Percentiles rank a stretch among this genome's conserved stretches.
Conservation (phyloP, 768 basidiomycete genomes). For the Suillus clintonianus region DNA sequence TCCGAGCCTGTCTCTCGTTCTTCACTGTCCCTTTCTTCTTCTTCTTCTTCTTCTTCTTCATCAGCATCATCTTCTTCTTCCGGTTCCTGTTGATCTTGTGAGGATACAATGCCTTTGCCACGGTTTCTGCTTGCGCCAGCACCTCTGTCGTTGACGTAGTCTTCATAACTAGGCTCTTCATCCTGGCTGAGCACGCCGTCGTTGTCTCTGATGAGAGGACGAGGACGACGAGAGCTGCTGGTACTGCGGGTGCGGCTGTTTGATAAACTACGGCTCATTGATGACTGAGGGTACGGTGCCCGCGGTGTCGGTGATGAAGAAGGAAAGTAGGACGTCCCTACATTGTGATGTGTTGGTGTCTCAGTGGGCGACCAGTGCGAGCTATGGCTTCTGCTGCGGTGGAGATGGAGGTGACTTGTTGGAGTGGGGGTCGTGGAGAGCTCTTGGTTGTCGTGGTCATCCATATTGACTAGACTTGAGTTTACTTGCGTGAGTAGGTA, state of each 20-base stretch:
- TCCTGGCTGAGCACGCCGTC: constrained; percentile 50
- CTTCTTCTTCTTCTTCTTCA: constrained; percentile 38
- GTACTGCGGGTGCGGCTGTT: constrained; percentile 56
- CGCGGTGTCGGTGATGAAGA: constrained; percentile 48
- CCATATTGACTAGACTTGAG: constrained; percentile 15
- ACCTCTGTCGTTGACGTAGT: constrained; percentile 30
- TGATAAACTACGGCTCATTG: constrained; percentile 51
- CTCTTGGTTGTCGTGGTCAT: constrained; percentile 36
- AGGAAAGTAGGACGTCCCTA: constrained; percentile 69
- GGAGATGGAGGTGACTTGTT: constrained; percentile 29
- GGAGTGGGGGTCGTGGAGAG: constrained; percentile 49
- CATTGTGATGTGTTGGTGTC: constrained; percentile 64
- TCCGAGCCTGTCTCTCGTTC: constrained; percentile 16
- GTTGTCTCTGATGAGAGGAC: constrained; percentile 49
- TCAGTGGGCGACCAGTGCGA: constrained; percentile 62
- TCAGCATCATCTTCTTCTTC: constrained; percentile 45
- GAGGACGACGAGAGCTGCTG: constrained; percentile 54
- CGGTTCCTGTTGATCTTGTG: constrained; percentile 36
- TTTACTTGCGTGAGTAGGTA: background rate
- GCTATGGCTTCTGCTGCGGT: constrained; percentile 49
- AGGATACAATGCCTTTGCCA: constrained; percentile 46
- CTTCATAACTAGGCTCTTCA: constrained; percentile 41
- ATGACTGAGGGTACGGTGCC: constrained; percentile 41
- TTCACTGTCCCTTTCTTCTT: constrained; percentile 41
- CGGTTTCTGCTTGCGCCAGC: constrained; percentile 26